Conservation (phyloP, 75 land plant genomes). For the Pinus tabuliformis region DNA sequence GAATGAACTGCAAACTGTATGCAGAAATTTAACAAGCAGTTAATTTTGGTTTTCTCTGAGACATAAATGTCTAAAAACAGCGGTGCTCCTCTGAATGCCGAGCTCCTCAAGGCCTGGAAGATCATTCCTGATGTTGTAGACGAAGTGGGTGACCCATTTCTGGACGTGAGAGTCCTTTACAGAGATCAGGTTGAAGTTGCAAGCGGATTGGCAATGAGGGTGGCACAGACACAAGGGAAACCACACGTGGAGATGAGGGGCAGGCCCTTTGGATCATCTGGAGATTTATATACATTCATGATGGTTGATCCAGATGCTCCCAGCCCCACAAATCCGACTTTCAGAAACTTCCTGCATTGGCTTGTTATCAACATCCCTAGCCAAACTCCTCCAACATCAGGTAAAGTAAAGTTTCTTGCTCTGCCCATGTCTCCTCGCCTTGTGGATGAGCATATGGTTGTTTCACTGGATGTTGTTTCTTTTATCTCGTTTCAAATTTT, state of each 20-base stretch:
- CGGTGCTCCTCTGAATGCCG: slow-evolving; percentile 5
- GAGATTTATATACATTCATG: slow-evolving; percentile 7
- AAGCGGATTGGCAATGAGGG: slow-evolving; percentile 17
- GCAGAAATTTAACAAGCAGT: too few species aligned
- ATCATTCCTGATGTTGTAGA: slow-evolving; percentile 21
- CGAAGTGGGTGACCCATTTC: neutral
- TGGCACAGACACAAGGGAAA: slow-evolving; percentile 12
- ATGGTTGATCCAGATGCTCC: slow-evolving; percentile 35
- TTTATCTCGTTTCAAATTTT: too few species aligned
- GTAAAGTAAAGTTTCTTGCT: neutral
- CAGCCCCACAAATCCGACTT: slow-evolving; percentile 3
- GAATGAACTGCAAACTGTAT: too few species aligned
- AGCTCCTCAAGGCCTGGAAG: slow-evolving; percentile 7
- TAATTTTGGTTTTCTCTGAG: too few species aligned
- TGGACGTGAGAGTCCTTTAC: slow-evolving; percentile 21
- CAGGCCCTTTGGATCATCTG: neutral
- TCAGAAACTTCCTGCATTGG: slow-evolving; percentile 19
- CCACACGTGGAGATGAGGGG: slow-evolving; percentile 27
- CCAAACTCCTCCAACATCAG: slow-evolving; percentile 12
- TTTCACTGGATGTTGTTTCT: too few species aligned
- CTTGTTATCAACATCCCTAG: slow-evolving; percentile 24
- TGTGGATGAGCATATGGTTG: too few species aligned
- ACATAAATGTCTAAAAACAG: slow-evolving; percentile 1
- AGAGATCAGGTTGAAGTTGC: slow-evolving; percentile 21
- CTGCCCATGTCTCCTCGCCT: too few species aligned